phyloP scores from a whole-genome alignment of 257 asterid genomes.

The Buddleja alternifolia region DNA sequence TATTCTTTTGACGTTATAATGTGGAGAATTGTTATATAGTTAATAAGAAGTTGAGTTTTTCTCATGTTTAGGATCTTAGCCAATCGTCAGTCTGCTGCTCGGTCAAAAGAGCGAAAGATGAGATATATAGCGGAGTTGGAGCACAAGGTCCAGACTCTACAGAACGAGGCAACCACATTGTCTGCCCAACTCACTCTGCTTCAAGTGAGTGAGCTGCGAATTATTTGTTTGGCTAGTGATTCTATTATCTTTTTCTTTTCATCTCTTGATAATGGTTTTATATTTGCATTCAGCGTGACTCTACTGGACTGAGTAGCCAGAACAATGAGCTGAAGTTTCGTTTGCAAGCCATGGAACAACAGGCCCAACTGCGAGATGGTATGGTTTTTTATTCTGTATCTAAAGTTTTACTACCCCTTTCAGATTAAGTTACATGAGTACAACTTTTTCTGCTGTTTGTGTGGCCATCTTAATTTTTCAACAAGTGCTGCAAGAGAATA shows the following conservation, averaged over 20 bases:
- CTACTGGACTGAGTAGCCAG: constrained; percentile 61
- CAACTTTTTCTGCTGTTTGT: neutral
- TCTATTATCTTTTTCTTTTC: constrained; percentile 1
- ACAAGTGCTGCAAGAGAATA: neutral
- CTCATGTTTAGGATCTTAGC: constrained; percentile 60
- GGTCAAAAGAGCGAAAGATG: constrained; percentile 75
- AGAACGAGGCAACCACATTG: constrained; percentile 76
- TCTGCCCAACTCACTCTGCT: constrained; percentile 74
- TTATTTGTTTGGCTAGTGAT: neutral
- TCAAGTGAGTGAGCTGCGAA: constrained; percentile 48
- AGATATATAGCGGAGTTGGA: constrained; percentile 71
- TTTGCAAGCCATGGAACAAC: constrained; percentile 81
- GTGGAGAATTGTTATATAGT: constrained; percentile 5
- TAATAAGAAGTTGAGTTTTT: neutral
- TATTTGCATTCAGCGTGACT: constrained; percentile 59
- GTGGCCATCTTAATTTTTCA: neutral
- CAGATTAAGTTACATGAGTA: neutral
- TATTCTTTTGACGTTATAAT: constrained; percentile 5
- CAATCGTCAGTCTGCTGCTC: constrained; percentile 79
- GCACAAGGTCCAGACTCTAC: constrained; percentile 78
- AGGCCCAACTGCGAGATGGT: constrained; percentile 85
- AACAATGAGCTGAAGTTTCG: constrained; percentile 78
- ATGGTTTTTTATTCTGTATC: constrained; percentile 18
- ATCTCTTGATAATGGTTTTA: constrained; percentile 6
- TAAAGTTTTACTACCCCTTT: neutral